Evolutionary conservation across 106 monocot genomes (phyloP).

Genomic region (Amphibolis antarctica): DNA sequence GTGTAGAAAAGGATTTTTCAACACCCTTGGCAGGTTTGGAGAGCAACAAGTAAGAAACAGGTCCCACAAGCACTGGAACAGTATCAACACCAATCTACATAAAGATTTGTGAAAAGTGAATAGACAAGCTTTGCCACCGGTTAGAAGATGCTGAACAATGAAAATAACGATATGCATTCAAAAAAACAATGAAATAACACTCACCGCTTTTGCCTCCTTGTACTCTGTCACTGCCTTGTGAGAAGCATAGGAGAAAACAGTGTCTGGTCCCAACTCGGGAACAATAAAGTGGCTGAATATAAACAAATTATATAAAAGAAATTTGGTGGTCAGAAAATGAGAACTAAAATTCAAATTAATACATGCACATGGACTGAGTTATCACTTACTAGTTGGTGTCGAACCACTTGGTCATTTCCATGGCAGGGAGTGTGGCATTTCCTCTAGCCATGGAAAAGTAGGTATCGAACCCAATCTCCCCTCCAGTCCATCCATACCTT

Average conservation of each 20-base stretch:
- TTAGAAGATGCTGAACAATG: background rate
- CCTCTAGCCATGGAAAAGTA: conserved; percentile 98
- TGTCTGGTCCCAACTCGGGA: conserved; percentile 83
- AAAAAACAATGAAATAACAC: background rate
- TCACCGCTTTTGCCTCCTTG: conserved; percentile 85
- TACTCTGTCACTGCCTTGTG: conserved; percentile 92
- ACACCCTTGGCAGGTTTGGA: conserved; percentile 82
- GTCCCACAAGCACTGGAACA: conserved; percentile 75
- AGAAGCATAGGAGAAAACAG: conserved; percentile 74
- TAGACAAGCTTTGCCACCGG: background rate
- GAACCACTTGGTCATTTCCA: conserved; percentile 99
- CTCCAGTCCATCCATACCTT: conserved; percentile 68
- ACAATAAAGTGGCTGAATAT: conserved; percentile 62
- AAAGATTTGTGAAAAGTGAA: background rate
- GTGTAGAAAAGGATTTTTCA: conserved; percentile 59
- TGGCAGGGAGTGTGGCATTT: conserved; percentile 87
- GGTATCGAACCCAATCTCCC: conserved; percentile 80
- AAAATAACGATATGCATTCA: no score
- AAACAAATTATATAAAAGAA: background rate
- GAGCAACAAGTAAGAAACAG: conserved; percentile 76
- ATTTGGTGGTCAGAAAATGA: background rate
- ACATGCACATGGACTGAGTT: background rate
- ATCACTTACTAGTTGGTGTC: conserved; percentile 98
- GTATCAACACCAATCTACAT: conserved; percentile 76
- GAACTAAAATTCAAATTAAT: background rate